Evolutionary conservation across 352 stramenopile genomes (phyloP), one percentile per base, ranked within the genome.

Genomic region (Pythium biforme): DNA sequence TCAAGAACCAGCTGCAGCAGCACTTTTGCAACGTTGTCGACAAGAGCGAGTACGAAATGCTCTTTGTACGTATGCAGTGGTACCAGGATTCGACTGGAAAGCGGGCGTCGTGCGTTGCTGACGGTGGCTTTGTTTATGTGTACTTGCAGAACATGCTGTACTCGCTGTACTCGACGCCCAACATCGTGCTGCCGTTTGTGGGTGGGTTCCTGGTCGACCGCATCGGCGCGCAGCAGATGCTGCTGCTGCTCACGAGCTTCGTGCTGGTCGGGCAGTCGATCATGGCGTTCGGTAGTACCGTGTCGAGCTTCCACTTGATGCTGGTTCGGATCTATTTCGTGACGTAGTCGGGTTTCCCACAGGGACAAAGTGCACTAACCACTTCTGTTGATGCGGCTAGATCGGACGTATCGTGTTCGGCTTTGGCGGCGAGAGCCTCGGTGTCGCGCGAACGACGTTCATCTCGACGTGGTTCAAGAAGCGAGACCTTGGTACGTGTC

Each of bases 131-230:
- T 29, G 19, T 33, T 33, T 8, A 27, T 17, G 31, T 37, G 31
- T 37, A 11, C 31, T 2, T 37, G 31, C 81, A 92, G 75, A 92
- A 84, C 55, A 61, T 95, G 53, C 74, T 97, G 26, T 97, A 97
- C 73, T 91, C 81, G 20, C 58, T 94, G 23, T 94, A 95, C 69
- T 88, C 77, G 51, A 79, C 86, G 12, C 88, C 88, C 3, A 96
- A 95, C 58, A 85, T 94, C 40, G 57, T 96, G 19, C 59, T 96
- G 17, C 89, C 89, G 6, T 90, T 97, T 43, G 75, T 96, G 37
- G 88, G 89, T 1, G 89, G 89, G 7, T 70, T 82, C 34, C 65
- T 96, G 5, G 81, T 95, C 19, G 86, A 96, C 41, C 65, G 71
- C 6, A 68, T 90, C 39, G 89, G 89, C 19, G 77, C 85, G 8